Conservation (phyloP, 2,329 filamentous ascomycete genomes). For the Cytospora schulzeri region DNA sequence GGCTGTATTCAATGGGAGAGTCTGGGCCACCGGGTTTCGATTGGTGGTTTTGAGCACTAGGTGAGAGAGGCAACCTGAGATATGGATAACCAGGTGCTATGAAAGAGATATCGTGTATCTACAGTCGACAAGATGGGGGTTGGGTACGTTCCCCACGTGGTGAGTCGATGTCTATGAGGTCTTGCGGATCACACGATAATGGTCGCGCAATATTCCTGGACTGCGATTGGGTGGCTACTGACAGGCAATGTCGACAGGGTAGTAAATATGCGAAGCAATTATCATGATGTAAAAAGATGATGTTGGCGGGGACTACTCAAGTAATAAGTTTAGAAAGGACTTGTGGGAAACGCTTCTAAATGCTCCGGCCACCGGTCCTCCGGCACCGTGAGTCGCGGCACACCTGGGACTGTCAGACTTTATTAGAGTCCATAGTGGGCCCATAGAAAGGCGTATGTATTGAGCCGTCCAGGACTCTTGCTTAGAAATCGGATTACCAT, state of each 20-base stretch:
- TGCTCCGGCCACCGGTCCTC: background rate
- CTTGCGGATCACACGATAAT: constrained; percentile 6
- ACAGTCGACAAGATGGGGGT: background rate
- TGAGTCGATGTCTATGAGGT: constrained; percentile 13
- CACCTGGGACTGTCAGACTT: background rate
- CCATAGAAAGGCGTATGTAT: background rate
- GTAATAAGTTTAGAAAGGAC: background rate
- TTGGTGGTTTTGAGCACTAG: background rate
- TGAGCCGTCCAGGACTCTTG: background rate
- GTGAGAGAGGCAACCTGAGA: background rate
- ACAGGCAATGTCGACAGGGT: constrained; percentile 16
- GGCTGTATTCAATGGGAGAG: background rate
- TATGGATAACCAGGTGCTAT: background rate
- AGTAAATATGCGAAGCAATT: background rate
- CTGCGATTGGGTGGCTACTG: constrained; percentile 21
- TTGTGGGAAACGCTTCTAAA: background rate
- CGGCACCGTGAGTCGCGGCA: background rate
- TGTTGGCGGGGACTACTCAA: background rate
- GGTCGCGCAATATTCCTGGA: constrained; percentile 27
- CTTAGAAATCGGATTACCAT: constrained; percentile 20
- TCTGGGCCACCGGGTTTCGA: background rate
- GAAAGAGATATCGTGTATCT: background rate
- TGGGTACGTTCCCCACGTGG: background rate
- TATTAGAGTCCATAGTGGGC: background rate
- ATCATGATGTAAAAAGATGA: background rate